Evolutionary conservation across 2,329 filamentous ascomycete species (phyloP).

Genomic region (Colletotrichum sp.): DNA sequence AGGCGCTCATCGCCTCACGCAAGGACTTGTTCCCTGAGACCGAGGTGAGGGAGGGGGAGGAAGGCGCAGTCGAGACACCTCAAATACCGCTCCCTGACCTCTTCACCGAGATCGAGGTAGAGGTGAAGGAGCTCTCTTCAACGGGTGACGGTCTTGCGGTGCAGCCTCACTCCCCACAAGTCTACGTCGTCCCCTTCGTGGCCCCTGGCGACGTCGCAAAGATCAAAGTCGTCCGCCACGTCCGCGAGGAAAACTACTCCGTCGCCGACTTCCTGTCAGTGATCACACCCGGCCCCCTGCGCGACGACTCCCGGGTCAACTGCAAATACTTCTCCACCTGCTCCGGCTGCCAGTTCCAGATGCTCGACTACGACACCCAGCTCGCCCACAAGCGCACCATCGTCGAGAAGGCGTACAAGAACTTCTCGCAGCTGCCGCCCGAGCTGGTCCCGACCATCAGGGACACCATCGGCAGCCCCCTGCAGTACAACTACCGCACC

Average conservation of each 20-base stretch:
- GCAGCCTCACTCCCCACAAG: slow-evolving; percentile 62
- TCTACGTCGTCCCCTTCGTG: slow-evolving; percentile 90
- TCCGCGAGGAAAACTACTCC: slow-evolving; percentile 69
- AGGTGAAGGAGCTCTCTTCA: slow-evolving; percentile 83
- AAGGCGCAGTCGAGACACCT: slow-evolving; percentile 13
- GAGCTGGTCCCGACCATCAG: slow-evolving; percentile 76
- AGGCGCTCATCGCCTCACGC: slow-evolving; percentile 55
- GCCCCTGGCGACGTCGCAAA: slow-evolving; percentile 83
- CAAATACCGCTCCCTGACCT: slow-evolving; percentile 60
- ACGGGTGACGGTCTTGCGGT: slow-evolving; percentile 90
- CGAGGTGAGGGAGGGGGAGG: slow-evolving; percentile 32
- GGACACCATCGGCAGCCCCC: slow-evolving; percentile 87
- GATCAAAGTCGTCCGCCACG: slow-evolving; percentile 80
- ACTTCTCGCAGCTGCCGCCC: slow-evolving; percentile 85
- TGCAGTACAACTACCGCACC: slow-evolving; percentile 93
- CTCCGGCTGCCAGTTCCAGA: slow-evolving; percentile 96
- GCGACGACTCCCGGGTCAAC: slow-evolving; percentile 77
- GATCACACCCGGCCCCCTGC: slow-evolving; percentile 72
- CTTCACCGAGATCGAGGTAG: slow-evolving; percentile 80
- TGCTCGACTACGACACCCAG: slow-evolving; percentile 89
- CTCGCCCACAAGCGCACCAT: slow-evolving; percentile 83
- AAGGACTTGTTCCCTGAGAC: slow-evolving; percentile 30
- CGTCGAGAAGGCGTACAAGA: slow-evolving; percentile 88
- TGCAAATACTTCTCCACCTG: slow-evolving; percentile 90
- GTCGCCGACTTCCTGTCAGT: slow-evolving; percentile 85